These are phyloP conservation scores for Acorus calamus DNA, from an alignment of 106 monocot genomes.

Conservation along the genomic window DNA sequence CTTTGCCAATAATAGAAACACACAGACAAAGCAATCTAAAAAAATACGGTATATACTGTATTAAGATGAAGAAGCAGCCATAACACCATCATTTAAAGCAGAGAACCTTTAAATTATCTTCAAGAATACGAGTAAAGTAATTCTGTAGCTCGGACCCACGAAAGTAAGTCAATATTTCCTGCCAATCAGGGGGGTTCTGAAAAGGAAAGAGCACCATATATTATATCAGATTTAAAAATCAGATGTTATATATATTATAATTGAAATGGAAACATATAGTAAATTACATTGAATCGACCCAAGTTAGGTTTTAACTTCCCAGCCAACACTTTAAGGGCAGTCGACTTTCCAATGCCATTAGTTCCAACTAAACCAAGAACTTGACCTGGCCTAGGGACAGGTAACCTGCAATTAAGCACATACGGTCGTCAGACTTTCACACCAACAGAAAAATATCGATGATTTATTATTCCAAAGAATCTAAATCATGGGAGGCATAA, in stretches of 20 bases:
- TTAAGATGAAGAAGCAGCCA: neutral
- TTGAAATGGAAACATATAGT: too few relatives aligned
- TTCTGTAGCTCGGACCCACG: slow-evolving; percentile 98
- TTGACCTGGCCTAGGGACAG: slow-evolving; percentile 96
- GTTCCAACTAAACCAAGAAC: slow-evolving; percentile 93
- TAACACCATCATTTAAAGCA: neutral
- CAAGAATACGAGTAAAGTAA: slow-evolving; percentile 84
- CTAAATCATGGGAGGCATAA: neutral
- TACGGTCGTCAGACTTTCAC: too few relatives aligned
- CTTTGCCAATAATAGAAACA: too few relatives aligned
- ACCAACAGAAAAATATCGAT: too few relatives aligned
- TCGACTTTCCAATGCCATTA: slow-evolving; percentile 99
- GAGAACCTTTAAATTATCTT: slow-evolving; percentile 89
- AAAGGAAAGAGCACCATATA: slow-evolving; percentile 1
- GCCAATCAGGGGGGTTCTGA: slow-evolving; percentile 98
- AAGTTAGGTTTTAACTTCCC: slow-evolving; percentile 97
- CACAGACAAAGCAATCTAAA: too few relatives aligned
- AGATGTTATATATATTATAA: too few relatives aligned
- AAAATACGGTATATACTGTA: too few relatives aligned
- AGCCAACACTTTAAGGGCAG: slow-evolving; percentile 94
- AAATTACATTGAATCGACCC: slow-evolving; percentile 86
- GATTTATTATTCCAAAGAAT: too few relatives aligned
- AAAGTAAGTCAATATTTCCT: slow-evolving; percentile 91
- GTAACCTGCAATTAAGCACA: slow-evolving; percentile 38
- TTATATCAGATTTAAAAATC: too few relatives aligned